Conservation (phyloP, 805 yeast genomes). For the Tetrapisispora namnaoensis region DNA sequence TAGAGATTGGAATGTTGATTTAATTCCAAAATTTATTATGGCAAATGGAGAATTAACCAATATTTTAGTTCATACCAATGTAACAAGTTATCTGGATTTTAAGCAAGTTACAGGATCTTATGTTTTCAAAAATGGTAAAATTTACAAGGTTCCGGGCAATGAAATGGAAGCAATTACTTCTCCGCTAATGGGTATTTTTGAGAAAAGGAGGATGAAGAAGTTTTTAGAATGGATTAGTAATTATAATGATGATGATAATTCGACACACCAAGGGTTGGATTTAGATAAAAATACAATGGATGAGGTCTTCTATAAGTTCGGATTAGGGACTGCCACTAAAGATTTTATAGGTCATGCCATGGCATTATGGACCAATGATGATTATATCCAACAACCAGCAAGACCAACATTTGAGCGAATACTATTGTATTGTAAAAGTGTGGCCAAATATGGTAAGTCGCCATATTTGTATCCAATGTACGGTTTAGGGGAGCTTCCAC, state of each 20-base stretch:
- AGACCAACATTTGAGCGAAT: constrained; percentile 86
- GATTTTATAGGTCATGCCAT: constrained; percentile 98
- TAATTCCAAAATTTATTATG: constrained; percentile 95
- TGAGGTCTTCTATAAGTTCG: constrained; percentile 79
- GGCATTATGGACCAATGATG: constrained; percentile 95
- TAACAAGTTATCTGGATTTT: constrained; percentile 90
- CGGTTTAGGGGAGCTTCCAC: constrained; percentile 97
- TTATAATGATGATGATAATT: constrained; percentile 65
- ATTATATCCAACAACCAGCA: constrained; percentile 79
- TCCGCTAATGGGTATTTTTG: constrained; percentile 91
- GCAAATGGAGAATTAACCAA: constrained; percentile 96
- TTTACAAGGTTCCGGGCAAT: constrained; percentile 90
- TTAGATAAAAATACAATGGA: constrained; percentile 85
- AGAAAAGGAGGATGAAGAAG: constrained; percentile 88
- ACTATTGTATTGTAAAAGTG: constrained; percentile 75
- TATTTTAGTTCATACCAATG: constrained; percentile 90
- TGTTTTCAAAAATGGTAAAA: constrained; percentile 77
- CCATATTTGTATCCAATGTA: constrained; percentile 94
- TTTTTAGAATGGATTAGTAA: constrained; percentile 81
- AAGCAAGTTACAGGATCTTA: constrained; percentile 92
- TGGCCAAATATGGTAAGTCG: constrained; percentile 90
- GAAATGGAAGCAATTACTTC: constrained; percentile 87
- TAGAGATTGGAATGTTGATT: constrained; percentile 96
- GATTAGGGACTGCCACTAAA: constrained; percentile 85
- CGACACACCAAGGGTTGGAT: constrained; percentile 80